phyloP scores from a whole-genome alignment of 805 yeast species.

The Wickerhamomyces bovis region DNA sequence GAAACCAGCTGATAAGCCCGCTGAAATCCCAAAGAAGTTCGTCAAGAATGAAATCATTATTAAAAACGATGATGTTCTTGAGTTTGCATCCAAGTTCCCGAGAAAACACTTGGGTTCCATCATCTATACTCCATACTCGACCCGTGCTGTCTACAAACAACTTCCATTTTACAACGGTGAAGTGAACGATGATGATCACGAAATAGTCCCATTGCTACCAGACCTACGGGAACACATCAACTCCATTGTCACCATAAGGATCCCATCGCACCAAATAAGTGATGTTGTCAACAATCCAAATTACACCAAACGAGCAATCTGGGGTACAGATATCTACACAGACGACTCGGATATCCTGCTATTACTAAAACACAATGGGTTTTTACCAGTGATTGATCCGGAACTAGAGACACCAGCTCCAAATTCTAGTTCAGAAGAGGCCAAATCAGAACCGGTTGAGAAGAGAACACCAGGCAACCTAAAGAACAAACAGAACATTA shows the following conservation, averaged over 20 bases:
- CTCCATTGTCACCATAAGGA: conserved; percentile 26
- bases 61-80: conserved; percentile 34
- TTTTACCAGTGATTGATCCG: conserved; percentile 32
- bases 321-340: conserved; percentile 93
- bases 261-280: conserved; percentile 22
- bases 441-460: conserved; percentile 9
- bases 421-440: conserved; percentile 7
- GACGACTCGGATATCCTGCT: conserved; percentile 87
- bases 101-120: conserved; percentile 47
- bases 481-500: conserved; percentile 25
- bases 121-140: conserved; percentile 52
- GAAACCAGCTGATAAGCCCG: not conserved
- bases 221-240: conserved; percentile 36
- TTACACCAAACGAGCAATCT: conserved; percentile 36
- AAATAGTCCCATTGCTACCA: conserved; percentile 24
- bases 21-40: conserved; percentile 11
- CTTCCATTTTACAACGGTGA: conserved; percentile 8
- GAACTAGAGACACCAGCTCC: conserved; percentile 12
- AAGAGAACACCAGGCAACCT: conserved; percentile 38
- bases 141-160: conserved; percentile 31
- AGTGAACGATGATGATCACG: conserved; percentile 4
- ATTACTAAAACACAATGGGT: conserved; percentile 74
- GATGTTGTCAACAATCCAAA: conserved; percentile 21
- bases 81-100: conserved; percentile 35
- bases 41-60: conserved; percentile 25